Base-by-base conservation (phyloP, 805 yeast genomes). In the Maudiozyma serrabonitensis region DNA sequence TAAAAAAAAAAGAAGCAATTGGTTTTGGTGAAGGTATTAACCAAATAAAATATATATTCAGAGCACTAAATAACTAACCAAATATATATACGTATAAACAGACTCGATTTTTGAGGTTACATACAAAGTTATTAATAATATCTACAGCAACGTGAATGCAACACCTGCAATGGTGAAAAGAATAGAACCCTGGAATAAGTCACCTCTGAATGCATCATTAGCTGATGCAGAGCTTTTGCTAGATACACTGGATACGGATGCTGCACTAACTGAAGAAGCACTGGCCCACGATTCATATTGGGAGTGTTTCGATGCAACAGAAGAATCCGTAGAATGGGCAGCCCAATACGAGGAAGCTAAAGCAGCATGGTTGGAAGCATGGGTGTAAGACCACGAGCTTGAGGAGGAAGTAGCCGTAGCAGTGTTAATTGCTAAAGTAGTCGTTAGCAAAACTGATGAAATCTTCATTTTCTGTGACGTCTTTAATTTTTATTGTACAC, bases 271-370 rank as follows among this genome's bases (percentile, higher is more conserved):
- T 2, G 43, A 41, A 5, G 43, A 23, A 23, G 46, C 23, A 43
- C 44, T 37, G 6, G 37, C 28, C 18, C 35, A 47, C 3, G 50
- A 43, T 43, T 37, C 42, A 32, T 39, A 43, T 28, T 18, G 28
- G 4, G 50, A 43, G 18, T 39, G 47, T 28, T 47, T 43, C 5
- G 50, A 38, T 4, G 31, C 31, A n/a, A 39, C 32, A 8, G 46
- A 37, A 15, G 47, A 15, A 1, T 43, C 46, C 3, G 50, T 38
- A 4, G 46, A 43, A 11, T 43, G 46, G 15, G 50, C 50, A 21
- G 50, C 32, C 46, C 46, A 47, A 28, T 43, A 47, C 4, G 50
- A 47, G 8, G 46, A 38, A 19, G 46, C 46, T 13, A 43, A 45
- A 6, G 50, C 43, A 19, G 50, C 43, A 31, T 47, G 46, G 8